Evolutionary conservation across 495 filamentous ascomycete species (phyloP).

Genomic region (Immersiella caudata): DNA sequence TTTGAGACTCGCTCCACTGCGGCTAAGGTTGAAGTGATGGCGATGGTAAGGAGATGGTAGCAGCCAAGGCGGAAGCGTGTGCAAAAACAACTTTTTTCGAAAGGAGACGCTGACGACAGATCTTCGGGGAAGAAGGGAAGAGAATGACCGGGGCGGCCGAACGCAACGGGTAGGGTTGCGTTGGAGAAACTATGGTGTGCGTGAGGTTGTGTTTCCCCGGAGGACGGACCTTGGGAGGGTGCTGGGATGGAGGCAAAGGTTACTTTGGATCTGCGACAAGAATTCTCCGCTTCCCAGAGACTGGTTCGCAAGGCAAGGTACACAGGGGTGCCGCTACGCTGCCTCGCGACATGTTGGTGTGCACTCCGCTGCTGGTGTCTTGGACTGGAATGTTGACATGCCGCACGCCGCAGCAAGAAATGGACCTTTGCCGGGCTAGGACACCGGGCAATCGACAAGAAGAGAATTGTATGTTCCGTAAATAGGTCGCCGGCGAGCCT

Average conservation of each 20-base stretch:
- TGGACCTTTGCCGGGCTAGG: neutral
- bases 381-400: neutral
- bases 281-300: neutral
- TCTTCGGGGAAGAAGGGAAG: neutral
- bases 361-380: neutral
- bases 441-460: neutral
- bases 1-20: neutral
- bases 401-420: neutral
- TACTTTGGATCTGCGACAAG: slow-evolving; percentile 1
- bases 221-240: neutral
- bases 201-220: neutral
- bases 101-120: neutral
- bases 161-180: neutral
- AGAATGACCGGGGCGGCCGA: neutral
- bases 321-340: neutral
- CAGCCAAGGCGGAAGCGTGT: neutral
- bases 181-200: neutral
- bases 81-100: neutral
- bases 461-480: slow-evolving; percentile 5
- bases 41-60: neutral
- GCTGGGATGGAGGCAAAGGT: neutral
- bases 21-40: neutral
- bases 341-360: neutral
- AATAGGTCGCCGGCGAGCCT: slow-evolving; percentile 1
- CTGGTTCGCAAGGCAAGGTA: neutral